phyloP scores from a whole-genome alignment of 176 grass and related monocot species.

The Aegilops tauschii region DNA sequence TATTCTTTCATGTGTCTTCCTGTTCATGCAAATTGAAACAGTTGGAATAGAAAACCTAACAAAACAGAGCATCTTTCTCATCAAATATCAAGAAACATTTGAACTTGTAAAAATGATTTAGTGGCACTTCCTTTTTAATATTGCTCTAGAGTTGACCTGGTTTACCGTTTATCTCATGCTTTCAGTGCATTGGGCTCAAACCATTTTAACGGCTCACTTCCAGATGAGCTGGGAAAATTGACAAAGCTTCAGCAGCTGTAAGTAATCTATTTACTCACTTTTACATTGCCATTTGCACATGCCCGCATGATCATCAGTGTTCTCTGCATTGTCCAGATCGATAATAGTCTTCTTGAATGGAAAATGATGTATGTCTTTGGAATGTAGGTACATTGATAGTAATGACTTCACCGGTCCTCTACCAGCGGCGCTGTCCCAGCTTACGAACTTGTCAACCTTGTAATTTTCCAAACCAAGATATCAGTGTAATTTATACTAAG shows the following conservation, averaged over 20 bases:
- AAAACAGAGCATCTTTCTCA: neutral
- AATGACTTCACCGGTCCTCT: slow-evolving; percentile 65
- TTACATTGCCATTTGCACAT: neutral
- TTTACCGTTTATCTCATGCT: slow-evolving; percentile 1
- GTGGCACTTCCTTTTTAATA: neutral
- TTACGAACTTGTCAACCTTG: slow-evolving; percentile 52
- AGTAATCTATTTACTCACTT: slow-evolving; percentile 2
- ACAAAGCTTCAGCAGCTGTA: slow-evolving; percentile 64
- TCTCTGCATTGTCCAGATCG: slow-evolving; percentile 31
- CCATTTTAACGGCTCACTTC: slow-evolving; percentile 74
- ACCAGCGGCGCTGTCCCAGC: slow-evolving; percentile 55
- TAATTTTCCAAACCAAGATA: slow-evolving; percentile 27
- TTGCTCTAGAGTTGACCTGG: neutral
- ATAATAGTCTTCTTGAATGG: slow-evolving; percentile 10
- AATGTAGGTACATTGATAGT: slow-evolving; percentile 72
- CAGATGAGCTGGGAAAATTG: slow-evolving; percentile 71
- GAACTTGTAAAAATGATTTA: neutral
- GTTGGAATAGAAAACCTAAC: neutral
- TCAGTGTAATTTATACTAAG: neutral
- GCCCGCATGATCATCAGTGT: neutral
- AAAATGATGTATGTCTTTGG: slow-evolving; percentile 16
- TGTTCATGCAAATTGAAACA: neutral
- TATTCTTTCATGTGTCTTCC: neutral
- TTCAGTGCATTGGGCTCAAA: slow-evolving; percentile 63
- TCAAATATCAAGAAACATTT: neutral